A percentile compares a stretch with the other conserved stretches of the same genome.
phyloP scores from a whole-genome alignment of 768 basidiomycete genomes.

The Flagelloscypha sp. region DNA sequence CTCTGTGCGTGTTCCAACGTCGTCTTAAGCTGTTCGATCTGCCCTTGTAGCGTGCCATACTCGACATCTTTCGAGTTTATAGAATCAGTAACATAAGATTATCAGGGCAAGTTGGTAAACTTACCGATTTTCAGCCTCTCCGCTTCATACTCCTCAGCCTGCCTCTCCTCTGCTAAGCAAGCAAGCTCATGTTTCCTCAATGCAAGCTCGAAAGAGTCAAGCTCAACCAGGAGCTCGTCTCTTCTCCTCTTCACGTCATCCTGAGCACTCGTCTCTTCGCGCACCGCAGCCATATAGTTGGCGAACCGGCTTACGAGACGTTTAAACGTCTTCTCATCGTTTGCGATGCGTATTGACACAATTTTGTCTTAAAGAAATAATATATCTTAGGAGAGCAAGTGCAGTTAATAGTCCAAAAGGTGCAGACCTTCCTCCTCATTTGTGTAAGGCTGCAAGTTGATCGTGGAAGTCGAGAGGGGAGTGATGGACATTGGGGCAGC shows the following conservation, averaged over 20 bases:
- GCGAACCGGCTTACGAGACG: slow-evolving; percentile 47
- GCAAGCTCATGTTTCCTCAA: slow-evolving; percentile 77
- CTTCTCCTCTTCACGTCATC: no score
- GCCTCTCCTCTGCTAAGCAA: slow-evolving; percentile 77
- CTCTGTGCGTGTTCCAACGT: slow-evolving; percentile 74
- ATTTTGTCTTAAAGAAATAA: slow-evolving; percentile 33
- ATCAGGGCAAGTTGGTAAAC: slow-evolving; percentile 15
- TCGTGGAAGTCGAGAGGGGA: no score
- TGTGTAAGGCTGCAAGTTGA: no score
- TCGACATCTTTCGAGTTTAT: slow-evolving; percentile 47
- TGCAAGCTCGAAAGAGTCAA: slow-evolving; percentile 66
- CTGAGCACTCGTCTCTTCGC: no score
- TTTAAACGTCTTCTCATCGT: slow-evolving; percentile 47
- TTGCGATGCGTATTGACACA: slow-evolving; percentile 46
- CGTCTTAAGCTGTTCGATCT: slow-evolving; percentile 73
- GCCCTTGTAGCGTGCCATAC: slow-evolving; percentile 53
- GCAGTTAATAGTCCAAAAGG: no score
- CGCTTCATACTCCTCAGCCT: slow-evolving; percentile 76
- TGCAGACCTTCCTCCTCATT: no score
- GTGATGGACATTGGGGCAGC: no score
- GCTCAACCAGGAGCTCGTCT: slow-evolving; percentile 71
- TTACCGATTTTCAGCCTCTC: slow-evolving; percentile 66
- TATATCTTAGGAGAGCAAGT: no score
- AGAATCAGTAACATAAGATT: slow-evolving; percentile 5
- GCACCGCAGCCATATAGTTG: slow-evolving; percentile 36